Base-by-base conservation (phyloP, 371 early-diverging fungal genomes). In the Rhizopus delemar region DNA sequence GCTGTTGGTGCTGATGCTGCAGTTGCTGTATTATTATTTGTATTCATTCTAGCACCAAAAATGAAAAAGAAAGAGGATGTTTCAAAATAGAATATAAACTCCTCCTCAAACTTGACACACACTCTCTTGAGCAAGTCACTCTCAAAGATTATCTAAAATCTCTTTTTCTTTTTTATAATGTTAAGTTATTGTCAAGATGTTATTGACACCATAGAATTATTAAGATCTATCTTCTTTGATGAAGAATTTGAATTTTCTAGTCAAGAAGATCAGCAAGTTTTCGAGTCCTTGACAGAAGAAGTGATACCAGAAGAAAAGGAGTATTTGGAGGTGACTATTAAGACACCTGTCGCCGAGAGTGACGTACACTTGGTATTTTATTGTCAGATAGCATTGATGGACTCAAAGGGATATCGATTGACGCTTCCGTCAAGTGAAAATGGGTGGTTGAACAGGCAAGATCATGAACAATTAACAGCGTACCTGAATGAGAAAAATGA, bases 381-480 rank as follows among this genome's bases (percentile, higher is more conserved):
- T 11, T 53, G 63, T 8, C 36, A 49, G 4, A n/a, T 68, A 3
- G 57, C 58, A 8, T 32, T 64, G 3, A n/a, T 16, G 1, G 13
- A 12, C 5, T 33, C 49, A n/a, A 31, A 9, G 1, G 58, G 60
- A 8, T 55, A 62, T 49, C 39, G 59, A 11, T 29, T 75, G 3
- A 32, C 52, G 9, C 50, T 72, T 50, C 60, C 75, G 3, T 70
- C 67, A 2, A 53, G 62, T 3, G 41, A 43, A 7, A 75, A 70
- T 41, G 29, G 46, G 9, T 75, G 75, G 75, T 41, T 75, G 3
- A 57, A 70, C 3, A 66, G 75, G 31, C 66, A 71, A 22, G 63
- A 64, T 11, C 70, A 71, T 45, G 50, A 72, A 41, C 4, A 36
- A 8, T 31, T 71, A 22, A 56, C 55, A 11, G 16, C 2, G 59